Evolutionary conservation across 441 rosid genomes (phyloP), one percentile per base, ranked within the genome.

Genomic region (Aquilaria agallochum): DNA sequence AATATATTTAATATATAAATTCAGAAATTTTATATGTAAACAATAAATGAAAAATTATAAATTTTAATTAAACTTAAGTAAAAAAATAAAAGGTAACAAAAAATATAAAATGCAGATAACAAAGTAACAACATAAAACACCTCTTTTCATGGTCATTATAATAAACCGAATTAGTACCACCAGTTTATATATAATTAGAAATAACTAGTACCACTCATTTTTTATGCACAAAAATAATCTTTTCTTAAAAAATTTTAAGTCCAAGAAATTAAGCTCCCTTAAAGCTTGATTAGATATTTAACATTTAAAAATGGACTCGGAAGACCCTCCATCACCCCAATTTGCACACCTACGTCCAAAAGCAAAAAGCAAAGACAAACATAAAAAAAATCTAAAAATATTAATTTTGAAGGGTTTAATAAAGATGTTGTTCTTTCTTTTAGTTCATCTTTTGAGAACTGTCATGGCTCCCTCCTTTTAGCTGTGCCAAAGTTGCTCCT

Each of bases 221-320:
- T 20, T 20, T 20, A 20, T 20, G 1, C 1, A 20, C 27, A 20
- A 20, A 20, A 20, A 20, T 20, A 20, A 10, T 34, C 13, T 55
- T 46, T 52, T 1, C 46, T 31, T 7, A 36, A 42, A 45, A 58
- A 27, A 11, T 45, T 53, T 13, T 15, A 58, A 45, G 42, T 45
- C 47, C 31, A 54, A 33, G 11, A 44, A 36, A 40, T 64, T 50
- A 54, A 36, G 53, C 32, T 53, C 58, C 55, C 58, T 63, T 52
- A 67, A 72, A 71, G 65, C 13, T 44, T 67, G 74, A 65, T 71
- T 75, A 73, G 78, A 68, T 75, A 57, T 66, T 55, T 46, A 56
- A 49, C 56, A 58, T 5, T 48, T 55, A 31, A 48, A 62, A 34
- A 34, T 20, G 1, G 27, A 20, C 27, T 20, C 27, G 27, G 27